Evolutionary conservation across 2,329 filamentous ascomycete species (phyloP).

Genomic region (Arachnomyces sp.): DNA sequence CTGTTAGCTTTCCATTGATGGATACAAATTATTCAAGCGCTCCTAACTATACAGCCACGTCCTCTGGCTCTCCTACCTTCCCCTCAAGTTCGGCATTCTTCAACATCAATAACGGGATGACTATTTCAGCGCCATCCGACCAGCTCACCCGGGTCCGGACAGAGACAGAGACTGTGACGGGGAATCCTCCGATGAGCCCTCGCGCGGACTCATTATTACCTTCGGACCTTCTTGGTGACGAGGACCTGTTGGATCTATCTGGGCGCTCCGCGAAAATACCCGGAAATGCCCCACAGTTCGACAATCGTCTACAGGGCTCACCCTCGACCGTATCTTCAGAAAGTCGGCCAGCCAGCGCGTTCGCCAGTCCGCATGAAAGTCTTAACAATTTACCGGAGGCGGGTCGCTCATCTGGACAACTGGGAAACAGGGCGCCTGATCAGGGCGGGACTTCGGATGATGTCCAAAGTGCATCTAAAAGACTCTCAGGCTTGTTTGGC

Average conservation of each 20-base stretch:
- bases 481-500: constrained; percentile 52
- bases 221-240: constrained; percentile 53
- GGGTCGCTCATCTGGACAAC: constrained; percentile 5
- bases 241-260: constrained; percentile 36
- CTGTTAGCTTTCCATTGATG: constrained; percentile 33
- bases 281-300: constrained; percentile 24
- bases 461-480: constrained; percentile 41
- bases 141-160: constrained; percentile 34
- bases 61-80: constrained; percentile 48
- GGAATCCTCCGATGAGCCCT: constrained; percentile 57
- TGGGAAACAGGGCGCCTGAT: constrained; percentile 21
- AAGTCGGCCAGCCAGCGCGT: constrained; percentile 36
- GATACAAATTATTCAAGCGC: constrained; percentile 33
- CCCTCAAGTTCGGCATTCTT: constrained; percentile 48
- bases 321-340: constrained; percentile 39
- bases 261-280: constrained; percentile 23
- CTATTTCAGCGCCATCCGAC: constrained; percentile 31
- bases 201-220: constrained; percentile 55
- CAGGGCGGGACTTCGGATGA: constrained; percentile 31
- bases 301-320: constrained; percentile 30
- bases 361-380: constrained; percentile 41
- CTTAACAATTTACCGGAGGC: constrained; percentile 26
- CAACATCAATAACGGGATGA: constrained; percentile 58
- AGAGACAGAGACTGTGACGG: constrained; percentile 49
- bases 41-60: constrained; percentile 42